Conservation (phyloP, 106 monocot species). For the Chionographis japonica region DNA sequence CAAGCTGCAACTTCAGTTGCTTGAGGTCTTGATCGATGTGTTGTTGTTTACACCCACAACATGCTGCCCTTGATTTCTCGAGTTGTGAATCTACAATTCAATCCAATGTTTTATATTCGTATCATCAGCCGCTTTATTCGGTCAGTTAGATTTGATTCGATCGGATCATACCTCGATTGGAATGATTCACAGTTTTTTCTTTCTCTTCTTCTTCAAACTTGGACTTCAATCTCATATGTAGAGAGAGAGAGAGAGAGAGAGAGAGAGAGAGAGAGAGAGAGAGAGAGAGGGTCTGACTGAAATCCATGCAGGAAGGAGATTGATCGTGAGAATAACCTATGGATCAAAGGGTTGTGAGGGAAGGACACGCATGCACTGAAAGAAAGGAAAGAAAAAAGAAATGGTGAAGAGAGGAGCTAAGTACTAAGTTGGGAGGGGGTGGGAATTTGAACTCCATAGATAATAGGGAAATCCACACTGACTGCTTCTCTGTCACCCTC, state of each 20-base stretch:
- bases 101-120: neutral
- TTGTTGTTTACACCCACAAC: neutral
- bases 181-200: neutral
- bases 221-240: neutral
- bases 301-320: slow-evolving; percentile 8
- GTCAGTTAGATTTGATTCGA: slow-evolving; percentile 10
- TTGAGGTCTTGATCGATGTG: neutral
- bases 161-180: neutral
- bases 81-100: slow-evolving; percentile 2
- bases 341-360: neutral
- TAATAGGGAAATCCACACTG: neutral
- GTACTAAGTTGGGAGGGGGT: neutral
- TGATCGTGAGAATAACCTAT: slow-evolving; percentile 12
- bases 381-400: slow-evolving; percentile 1
- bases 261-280: slow-evolving; percentile 2
- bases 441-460: too few relatives aligned
- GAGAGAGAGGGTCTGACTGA: neutral
- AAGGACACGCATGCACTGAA: slow-evolving; percentile 11
- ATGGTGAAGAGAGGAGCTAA: neutral
- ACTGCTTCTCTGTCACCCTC: slow-evolving; percentile 18
- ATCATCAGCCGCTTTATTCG: slow-evolving; percentile 22
- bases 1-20: neutral
- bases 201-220: neutral
- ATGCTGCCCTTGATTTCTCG: slow-evolving; percentile 13
- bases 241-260: neutral